phyloP scores from a whole-genome alignment of 805 yeast species.

The Kuraishia borneana region DNA sequence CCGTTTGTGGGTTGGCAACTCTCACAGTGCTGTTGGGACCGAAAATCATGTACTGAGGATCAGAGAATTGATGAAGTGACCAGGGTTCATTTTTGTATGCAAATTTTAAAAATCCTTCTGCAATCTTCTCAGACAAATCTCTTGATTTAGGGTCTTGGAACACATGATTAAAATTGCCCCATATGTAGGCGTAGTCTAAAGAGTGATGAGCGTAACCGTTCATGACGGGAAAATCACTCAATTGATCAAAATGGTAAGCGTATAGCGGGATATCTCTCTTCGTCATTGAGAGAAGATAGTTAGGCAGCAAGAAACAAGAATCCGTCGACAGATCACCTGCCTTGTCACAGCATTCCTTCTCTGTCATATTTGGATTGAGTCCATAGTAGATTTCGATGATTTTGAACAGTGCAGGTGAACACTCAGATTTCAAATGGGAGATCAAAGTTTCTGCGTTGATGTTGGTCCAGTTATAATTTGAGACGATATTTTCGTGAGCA shows the following conservation, averaged over 20 bases:
- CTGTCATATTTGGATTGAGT: background rate
- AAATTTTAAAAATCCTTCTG: background rate
- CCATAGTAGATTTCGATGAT: background rate
- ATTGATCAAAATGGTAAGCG: constrained; percentile 7
- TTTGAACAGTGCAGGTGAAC: background rate
- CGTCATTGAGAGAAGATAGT: background rate
- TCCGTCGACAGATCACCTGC: background rate
- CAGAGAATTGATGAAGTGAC: background rate
- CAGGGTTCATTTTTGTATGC: background rate
- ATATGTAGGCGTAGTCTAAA: constrained; percentile 8
- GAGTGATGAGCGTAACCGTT: constrained; percentile 8
- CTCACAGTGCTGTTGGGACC: constrained; percentile 5
- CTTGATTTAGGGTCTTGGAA: constrained; percentile 3
- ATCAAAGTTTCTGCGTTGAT: background rate
- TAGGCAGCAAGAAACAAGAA: background rate
- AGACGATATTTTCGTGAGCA: constrained; percentile 4
- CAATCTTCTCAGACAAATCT: constrained; percentile 3
- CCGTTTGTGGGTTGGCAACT: constrained; percentile 4
- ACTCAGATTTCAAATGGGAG: background rate
- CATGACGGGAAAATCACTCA: constrained; percentile 5
- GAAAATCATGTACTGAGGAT: constrained; percentile 3
- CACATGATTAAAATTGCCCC: constrained; percentile 6
- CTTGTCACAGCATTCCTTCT: background rate
- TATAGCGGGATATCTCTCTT: background rate
- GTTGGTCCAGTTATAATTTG: constrained; percentile 1